A percentile compares a stretch with the other conserved stretches of the same genome.
These are phyloP conservation scores for Metarhizium brunneum DNA, from an alignment of 2,329 filamentous ascomycete species.

Conservation along the genomic window DNA sequence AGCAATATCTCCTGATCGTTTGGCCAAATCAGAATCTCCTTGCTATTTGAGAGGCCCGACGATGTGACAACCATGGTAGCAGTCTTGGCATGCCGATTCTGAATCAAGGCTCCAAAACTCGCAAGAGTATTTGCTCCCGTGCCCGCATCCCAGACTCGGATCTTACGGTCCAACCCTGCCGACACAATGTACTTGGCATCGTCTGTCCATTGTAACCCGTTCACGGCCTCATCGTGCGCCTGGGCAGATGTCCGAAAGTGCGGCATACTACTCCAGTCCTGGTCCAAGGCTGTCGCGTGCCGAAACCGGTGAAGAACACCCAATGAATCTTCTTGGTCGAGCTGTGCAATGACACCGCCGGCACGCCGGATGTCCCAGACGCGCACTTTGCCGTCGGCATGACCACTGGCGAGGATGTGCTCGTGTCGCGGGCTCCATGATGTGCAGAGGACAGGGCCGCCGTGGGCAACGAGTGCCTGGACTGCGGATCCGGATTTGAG, in stretches of 20 bases:
- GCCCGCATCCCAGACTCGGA: constrained; percentile 78
- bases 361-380: constrained; percentile 83
- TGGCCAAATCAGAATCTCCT: constrained; percentile 69
- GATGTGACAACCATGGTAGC: constrained; percentile 57
- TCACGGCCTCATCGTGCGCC: constrained; percentile 76
- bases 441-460: constrained; percentile 57
- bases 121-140: constrained; percentile 80
- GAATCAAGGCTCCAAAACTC: constrained; percentile 75
- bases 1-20: constrained; percentile 74
- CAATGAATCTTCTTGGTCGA: constrained; percentile 77
- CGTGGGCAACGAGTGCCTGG: constrained; percentile 61
- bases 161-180: constrained; percentile 71
- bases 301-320: constrained; percentile 46
- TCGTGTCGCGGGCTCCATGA: constrained; percentile 78
- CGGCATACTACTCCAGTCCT: constrained; percentile 19
- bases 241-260: constrained; percentile 41
- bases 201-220: constrained; percentile 76
- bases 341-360: constrained; percentile 62
- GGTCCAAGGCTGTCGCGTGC: constrained; percentile 21
- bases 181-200: constrained; percentile 70
- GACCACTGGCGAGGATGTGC: constrained; percentile 72
- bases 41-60: constrained; percentile 41
- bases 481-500: constrained; percentile 68
- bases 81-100: constrained; percentile 59
- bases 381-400: constrained; percentile 73